Evolutionary conservation across 2,329 filamentous ascomycete species (phyloP), one percentile per base, ranked within the genome.

Genomic region (Hymenotorrendiella dingleyae): DNA sequence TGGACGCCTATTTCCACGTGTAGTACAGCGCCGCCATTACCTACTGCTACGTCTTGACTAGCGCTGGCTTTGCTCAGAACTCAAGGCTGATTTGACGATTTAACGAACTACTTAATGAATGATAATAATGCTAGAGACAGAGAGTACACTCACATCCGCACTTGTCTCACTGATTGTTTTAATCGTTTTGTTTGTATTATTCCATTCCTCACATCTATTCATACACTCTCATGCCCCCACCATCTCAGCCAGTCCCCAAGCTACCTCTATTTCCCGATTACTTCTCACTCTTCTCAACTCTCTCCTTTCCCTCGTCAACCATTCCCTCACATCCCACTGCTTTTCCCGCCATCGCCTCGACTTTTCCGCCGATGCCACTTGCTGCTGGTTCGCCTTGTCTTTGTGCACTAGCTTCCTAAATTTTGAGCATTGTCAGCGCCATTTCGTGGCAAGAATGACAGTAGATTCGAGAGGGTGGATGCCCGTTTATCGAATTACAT

Each of bases 251-350:
- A n/a, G n/a, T n/a, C n/a, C n/a, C n/a, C n/a, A n/a, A n/a, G n/a
- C n/a, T n/a, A n/a, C n/a, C n/a, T n/a, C n/a, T n/a, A n/a, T n/a
- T n/a, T n/a, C n/a, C n/a, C n/a, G n/a, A n/a, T n/a, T n/a, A n/a
- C n/a, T n/a, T n/a, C n/a, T 29, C 14, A 26, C 45, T 42, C 34
- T 54, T 55, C 16, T 41, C 46, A 48, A 54, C 50, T 55, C 74
- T 80, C 14, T 67, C 70, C 11, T 65, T 68, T 0, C 80, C 80
- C 61, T 84, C 80, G 42, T 72, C 70, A 62, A 75, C 66, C 82
- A 86, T 86, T 0, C 82, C 82, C 61, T 82, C 77, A 51, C 82
- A 86, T 0, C 82, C 82, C 0, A 77, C 72, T 1, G 74, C 63
- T 56, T 74, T 76, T 5, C 82, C 82, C 0, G 78, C 75, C 36